Evolutionary conservation across 768 basidiomycete genomes (phyloP).

Genomic region (Collybia sp.): DNA sequence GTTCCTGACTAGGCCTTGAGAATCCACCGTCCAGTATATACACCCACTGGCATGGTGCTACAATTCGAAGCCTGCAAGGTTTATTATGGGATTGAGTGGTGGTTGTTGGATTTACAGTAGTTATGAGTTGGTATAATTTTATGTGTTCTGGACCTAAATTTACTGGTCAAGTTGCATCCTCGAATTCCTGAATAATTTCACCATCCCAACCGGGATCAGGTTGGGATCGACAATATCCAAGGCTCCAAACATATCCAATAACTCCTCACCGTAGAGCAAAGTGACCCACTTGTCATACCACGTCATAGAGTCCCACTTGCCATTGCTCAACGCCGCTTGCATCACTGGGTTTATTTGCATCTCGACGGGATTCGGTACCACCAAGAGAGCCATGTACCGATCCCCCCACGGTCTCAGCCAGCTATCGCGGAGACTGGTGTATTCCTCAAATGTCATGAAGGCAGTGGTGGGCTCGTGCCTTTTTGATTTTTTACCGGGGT

Average conservation of each 20-base stretch:
- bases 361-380: neutral
- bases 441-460: slow-evolving; percentile 12
- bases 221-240: slow-evolving; percentile 33
- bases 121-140: neutral
- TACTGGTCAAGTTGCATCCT: slow-evolving; percentile 28
- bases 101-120: neutral
- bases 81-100: too few relatives aligned
- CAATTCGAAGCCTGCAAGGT: too few relatives aligned
- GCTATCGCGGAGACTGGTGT: slow-evolving; percentile 6
- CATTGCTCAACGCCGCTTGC: slow-evolving; percentile 2
- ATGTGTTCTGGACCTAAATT: neutral
- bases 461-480: neutral
- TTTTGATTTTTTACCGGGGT: neutral
- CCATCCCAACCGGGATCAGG: slow-evolving; percentile 37
- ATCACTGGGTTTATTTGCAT: slow-evolving; percentile 4
- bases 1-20: too few relatives aligned
- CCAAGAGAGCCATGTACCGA: slow-evolving; percentile 7
- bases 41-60: too few relatives aligned
- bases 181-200: slow-evolving; percentile 30
- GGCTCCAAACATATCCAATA: slow-evolving; percentile 32
- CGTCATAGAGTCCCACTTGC: slow-evolving; percentile 10
- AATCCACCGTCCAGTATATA: too few relatives aligned
- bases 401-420: slow-evolving; percentile 9
- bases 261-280: slow-evolving; percentile 32
- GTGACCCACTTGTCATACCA: slow-evolving; percentile 33